phyloP scores from a whole-genome alignment of 2,329 filamentous ascomycete species.

The Aspergillus tubingensis region DNA sequence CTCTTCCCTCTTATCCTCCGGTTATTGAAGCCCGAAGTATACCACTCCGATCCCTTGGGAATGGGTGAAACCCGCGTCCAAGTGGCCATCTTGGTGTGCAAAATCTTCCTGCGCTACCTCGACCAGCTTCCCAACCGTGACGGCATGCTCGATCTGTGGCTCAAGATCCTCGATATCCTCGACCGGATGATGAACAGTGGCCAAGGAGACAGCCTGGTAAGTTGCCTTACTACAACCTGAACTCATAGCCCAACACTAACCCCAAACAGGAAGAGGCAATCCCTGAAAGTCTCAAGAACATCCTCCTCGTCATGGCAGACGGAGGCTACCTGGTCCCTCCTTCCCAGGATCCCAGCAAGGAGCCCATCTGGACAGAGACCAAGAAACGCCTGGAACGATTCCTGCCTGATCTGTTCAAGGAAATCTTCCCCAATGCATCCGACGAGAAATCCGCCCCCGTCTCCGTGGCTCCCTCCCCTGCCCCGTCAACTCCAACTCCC shows the following conservation, averaged over 20 bases:
- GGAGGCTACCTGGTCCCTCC: conserved; percentile 80
- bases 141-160: conserved; percentile 88
- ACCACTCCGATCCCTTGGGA: conserved; percentile 82
- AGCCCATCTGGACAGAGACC: conserved; percentile 63
- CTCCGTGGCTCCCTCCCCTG: not conserved
- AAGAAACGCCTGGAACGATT: conserved; percentile 62
- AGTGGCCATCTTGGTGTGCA: conserved; percentile 85
- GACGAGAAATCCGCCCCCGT: not conserved
- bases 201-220: conserved; percentile 81
- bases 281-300: conserved; percentile 92
- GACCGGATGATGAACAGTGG: conserved; percentile 95
- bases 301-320: conserved; percentile 90
- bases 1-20: conserved; percentile 87
- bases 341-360: conserved; percentile 50
- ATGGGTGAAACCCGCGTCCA: conserved; percentile 97
- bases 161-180: conserved; percentile 89
- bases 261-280: conserved; percentile 80
- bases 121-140: conserved; percentile 82
- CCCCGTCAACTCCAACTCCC: not conserved
- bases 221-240: not conserved
- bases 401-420: conserved; percentile 59
- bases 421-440: conserved; percentile 53
- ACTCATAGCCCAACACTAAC: not conserved
- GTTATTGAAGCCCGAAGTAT: conserved; percentile 90
- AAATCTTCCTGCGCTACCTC: conserved; percentile 92